Evolutionary conservation across 768 basidiomycete species (phyloP).

Genomic region (Trametes cubensis): DNA sequence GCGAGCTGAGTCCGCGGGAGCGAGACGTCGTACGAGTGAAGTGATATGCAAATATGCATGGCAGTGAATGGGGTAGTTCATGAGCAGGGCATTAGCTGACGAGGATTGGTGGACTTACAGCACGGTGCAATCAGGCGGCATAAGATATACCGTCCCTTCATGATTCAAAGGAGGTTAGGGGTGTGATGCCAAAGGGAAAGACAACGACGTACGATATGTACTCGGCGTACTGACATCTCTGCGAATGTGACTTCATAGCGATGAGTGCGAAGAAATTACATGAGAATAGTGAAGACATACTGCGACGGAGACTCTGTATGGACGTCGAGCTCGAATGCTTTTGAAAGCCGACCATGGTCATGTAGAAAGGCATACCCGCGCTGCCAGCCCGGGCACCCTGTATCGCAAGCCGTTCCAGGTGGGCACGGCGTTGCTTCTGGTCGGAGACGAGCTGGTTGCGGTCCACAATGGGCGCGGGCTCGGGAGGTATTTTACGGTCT

Average conservation of each 20-base stretch:
- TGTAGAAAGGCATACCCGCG: conserved; percentile 13
- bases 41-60: no score
- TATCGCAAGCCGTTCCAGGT: background rate
- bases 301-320: conserved; percentile 6
- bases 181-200: background rate
- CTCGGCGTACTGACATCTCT: conserved; percentile 18
- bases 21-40: no score
- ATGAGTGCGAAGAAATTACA: background rate
- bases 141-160: conserved; percentile 19
- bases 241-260: conserved; percentile 4
- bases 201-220: conserved; percentile 10
- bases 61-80: no score
- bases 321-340: conserved; percentile 23
- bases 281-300: conserved; percentile 8
- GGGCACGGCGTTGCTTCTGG: conserved; percentile 5
- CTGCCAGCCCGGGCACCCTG: background rate
- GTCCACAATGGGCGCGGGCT: conserved; percentile 3
- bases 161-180: background rate
- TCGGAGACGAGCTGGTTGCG: conserved; percentile 14
- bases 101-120: background rate
- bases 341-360: conserved; percentile 18
- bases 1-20: conserved; percentile 3
- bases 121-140: conserved; percentile 24
- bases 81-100: background rate
- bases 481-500: conserved; percentile 19